phyloP scores from a whole-genome alignment of 192 early-diverging fungal genomes.

The Entophlyctis helioformis region DNA sequence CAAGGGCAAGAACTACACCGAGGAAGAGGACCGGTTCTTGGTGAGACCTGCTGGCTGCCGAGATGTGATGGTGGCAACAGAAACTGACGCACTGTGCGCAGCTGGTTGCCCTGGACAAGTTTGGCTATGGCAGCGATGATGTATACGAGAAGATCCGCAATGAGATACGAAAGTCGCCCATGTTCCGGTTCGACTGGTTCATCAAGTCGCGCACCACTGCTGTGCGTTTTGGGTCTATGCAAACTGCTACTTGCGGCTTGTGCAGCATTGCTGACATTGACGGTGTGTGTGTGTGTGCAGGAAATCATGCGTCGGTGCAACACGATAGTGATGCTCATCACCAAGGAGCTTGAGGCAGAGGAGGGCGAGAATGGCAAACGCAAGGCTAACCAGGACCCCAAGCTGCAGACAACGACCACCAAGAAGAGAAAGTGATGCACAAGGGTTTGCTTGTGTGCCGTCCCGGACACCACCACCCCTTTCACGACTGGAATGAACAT shows the following conservation, averaged over 20 bases:
- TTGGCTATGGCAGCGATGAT: conserved; percentile 83
- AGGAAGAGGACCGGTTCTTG: conserved; percentile 96
- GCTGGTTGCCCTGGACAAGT: conserved; percentile 76
- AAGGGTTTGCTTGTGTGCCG: too few relatives aligned
- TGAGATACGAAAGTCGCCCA: conserved; percentile 64
- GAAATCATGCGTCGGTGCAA: conserved; percentile 77
- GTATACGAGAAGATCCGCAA: conserved; percentile 86
- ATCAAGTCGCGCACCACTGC: conserved; percentile 81
- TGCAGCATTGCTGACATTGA: not conserved
- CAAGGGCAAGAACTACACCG: conserved; percentile 84
- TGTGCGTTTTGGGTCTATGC: conserved; percentile 4
- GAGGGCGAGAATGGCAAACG: conserved; percentile 3
- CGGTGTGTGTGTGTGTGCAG: conserved; percentile 5
- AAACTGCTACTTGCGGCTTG: not conserved
- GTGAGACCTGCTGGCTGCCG: conserved; percentile 4
- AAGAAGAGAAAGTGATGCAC: conserved; percentile 2
- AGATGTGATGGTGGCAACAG: not conserved
- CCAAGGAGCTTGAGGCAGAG: conserved; percentile 32
- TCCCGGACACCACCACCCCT: too few relatives aligned
- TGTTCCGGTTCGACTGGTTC: conserved; percentile 98
- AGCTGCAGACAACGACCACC: conserved; percentile 1
- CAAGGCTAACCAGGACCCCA: conserved; percentile 2
- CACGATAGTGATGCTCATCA: conserved; percentile 59
- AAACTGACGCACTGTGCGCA: conserved; percentile 10
- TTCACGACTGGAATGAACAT: too few relatives aligned